A percentile compares a stretch with the other conserved stretches of the same genome.
Conservation (phyloP, 2,329 filamentous ascomycete genomes). For the Calonectria fujianensis region DNA sequence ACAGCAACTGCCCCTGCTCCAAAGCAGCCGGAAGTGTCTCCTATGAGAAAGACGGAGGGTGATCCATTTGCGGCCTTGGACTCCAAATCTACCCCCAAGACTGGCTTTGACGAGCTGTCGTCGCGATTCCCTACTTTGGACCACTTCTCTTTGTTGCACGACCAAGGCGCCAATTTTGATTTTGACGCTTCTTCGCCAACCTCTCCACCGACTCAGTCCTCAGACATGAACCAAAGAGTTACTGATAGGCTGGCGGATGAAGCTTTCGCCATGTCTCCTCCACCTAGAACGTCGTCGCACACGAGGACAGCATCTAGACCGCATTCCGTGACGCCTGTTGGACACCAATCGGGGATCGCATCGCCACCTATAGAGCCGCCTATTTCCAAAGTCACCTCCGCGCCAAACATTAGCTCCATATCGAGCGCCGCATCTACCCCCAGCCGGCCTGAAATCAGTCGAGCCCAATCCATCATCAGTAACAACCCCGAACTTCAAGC, state of each 20-base stretch:
- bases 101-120: conserved; percentile 85
- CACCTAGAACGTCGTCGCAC: conserved; percentile 42
- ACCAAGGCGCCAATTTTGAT: conserved; percentile 88
- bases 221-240: conserved; percentile 76
- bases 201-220: conserved; percentile 69
- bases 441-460: conserved; percentile 71
- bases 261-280: conserved; percentile 78
- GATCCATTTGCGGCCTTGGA: conserved; percentile 97
- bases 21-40: conserved; percentile 75
- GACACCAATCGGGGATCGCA: conserved; percentile 47
- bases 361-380: conserved; percentile 56
- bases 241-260: conserved; percentile 88
- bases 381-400: conserved; percentile 63
- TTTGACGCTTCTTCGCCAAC: conserved; percentile 78
- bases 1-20: conserved; percentile 61
- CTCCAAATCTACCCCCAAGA: conserved; percentile 68
- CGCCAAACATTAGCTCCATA: conserved; percentile 51
- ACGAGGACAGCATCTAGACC: conserved; percentile 52
- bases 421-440: conserved; percentile 61
- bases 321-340: conserved; percentile 58
- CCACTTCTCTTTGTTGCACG: conserved; percentile 92
- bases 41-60: conserved; percentile 76
- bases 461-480: conserved; percentile 78
- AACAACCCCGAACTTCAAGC: conserved; percentile 77
- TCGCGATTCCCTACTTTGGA: conserved; percentile 92